Evolutionary conservation across 83 land plant species (phyloP), one percentile per base, ranked within the genome.

Genomic region (Larix sibirica): DNA sequence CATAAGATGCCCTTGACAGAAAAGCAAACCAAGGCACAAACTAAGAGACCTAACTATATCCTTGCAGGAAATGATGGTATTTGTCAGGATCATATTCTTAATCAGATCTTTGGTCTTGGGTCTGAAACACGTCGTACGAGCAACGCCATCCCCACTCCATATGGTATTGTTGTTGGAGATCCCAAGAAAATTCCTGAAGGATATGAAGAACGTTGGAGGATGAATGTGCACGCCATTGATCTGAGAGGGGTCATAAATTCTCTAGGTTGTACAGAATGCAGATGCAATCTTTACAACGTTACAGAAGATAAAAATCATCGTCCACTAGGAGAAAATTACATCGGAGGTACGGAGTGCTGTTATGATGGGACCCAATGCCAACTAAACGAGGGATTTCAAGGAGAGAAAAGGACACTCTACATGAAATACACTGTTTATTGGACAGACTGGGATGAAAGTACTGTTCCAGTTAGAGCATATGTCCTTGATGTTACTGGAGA

Each of bases 221-320:
- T 97, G 56, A 95, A 95, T 83, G 93, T 97, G 6, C 99, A 97
- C 83, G 98, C 96, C 16, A 93, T 97, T 77, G 99, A 97, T 79
- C 95, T 96, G 16, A 86, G 99, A n/a, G 98, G 91, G 7, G 96
- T 87, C 42, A 90, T 83, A 59, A 91, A 97, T 81, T 81, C 78
- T 10, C 60, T 84, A 82, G 98, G 98, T 6, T 95, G 99, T 85
- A 88, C 94, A 20, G 99, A 97, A 81, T 96, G 98, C 83, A 86
- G 84, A 84, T 95, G 98, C 77, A 82, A 90, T 85, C 89, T 97
- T 0, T 97, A 91, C 77, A 95, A 97, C 82, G 87, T 91, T 2
- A 91, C 98, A 28, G 61, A 44, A 33, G 89, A 88, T 80, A 85
- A 83, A 73, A 54, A 83, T 80, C 91, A 91, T 16, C 17, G 73